A percentile compares a stretch with the other conserved stretches of the same genome.
These are phyloP conservation scores for Macrocybe sp. DNA, from an alignment of 1,284 basidiomycete genomes.

Conservation along the genomic window DNA sequence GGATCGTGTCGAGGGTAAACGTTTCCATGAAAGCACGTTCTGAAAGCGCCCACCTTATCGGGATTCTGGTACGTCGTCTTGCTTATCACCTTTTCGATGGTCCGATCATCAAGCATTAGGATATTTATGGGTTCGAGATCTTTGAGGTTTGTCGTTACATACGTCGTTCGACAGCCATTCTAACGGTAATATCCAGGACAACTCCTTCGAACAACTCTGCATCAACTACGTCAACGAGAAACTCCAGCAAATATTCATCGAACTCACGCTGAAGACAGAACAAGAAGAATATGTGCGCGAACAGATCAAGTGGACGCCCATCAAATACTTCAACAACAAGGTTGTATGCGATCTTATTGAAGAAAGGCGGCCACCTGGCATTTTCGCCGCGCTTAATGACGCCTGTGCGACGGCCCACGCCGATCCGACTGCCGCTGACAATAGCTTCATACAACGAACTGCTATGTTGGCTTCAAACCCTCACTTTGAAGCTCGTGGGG, in stretches of 20 bases:
- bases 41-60: conserved; percentile 81
- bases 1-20: conserved; percentile 98
- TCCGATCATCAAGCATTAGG: conserved; percentile 37
- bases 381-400: conserved; percentile 97
- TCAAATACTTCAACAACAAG: conserved; percentile 97
- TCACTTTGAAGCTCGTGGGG: conserved; percentile 90
- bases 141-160: conserved; percentile 60
- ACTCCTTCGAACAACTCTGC: conserved; percentile 98
- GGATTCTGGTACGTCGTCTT: conserved; percentile 68
- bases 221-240: conserved; percentile 99
- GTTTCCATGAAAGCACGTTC: conserved; percentile 89
- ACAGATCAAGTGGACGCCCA: conserved; percentile 99
- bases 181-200: conserved; percentile 54
- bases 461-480: conserved; percentile 77
- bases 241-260: conserved; percentile 98
- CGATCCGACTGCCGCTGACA: conserved; percentile 94
- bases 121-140: conserved; percentile 98
- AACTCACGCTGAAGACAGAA: conserved; percentile 97
- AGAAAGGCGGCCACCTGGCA: conserved; percentile 92
- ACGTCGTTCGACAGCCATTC: background rate
- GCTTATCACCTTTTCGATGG: background rate
- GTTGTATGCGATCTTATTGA: conserved; percentile 99
- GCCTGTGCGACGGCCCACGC: conserved; percentile 98
- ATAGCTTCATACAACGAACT: conserved; percentile 93
- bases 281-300: conserved; percentile 99